A percentile compares a stretch with the other conserved stretches of the same genome.
These are phyloP conservation scores for Coniochaeta hoffmannii DNA, from an alignment of 2,329 filamentous ascomycete species.

Conservation along the genomic window DNA sequence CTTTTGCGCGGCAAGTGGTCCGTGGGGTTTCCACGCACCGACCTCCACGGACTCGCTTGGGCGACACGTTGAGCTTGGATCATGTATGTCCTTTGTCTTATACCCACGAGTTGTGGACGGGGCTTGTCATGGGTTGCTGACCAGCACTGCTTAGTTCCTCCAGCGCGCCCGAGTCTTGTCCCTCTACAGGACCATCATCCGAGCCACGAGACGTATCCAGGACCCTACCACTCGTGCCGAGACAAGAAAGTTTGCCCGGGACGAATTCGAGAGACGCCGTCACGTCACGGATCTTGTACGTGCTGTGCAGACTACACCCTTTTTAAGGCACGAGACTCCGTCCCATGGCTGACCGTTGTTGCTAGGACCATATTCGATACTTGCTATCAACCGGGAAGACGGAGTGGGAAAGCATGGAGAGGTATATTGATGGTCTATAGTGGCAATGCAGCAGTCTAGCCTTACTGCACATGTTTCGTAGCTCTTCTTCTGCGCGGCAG, in stretches of 20 bases:
- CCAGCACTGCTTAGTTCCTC: conserved; percentile 42
- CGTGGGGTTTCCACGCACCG: conserved; percentile 29
- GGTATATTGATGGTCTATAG: conserved; percentile 43
- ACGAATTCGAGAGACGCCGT: conserved; percentile 54
- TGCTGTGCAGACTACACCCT: conserved; percentile 7
- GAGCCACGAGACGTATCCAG: conserved; percentile 43
- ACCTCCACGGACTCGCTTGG: conserved; percentile 27
- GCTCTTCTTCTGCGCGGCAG: background rate
- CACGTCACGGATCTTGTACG: conserved; percentile 48
- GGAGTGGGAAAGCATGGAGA: conserved; percentile 57
- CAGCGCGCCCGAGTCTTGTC: conserved; percentile 47
- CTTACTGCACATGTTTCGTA: background rate
- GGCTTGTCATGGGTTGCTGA: background rate
- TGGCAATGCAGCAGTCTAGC: background rate
- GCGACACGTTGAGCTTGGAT: conserved; percentile 45
- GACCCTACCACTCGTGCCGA: conserved; percentile 46
- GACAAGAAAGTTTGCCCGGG: conserved; percentile 47
- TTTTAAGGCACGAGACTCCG: background rate
- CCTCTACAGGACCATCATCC: conserved; percentile 51
- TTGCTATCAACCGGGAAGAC: conserved; percentile 58
- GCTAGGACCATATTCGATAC: conserved; percentile 52
- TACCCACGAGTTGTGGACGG: background rate
- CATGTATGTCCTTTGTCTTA: conserved; percentile 37
- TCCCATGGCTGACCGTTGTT: conserved; percentile 1
- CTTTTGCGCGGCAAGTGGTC: conserved; percentile 13